phyloP scores from a whole-genome alignment of 441 rosid species.

The Melastoma candidum region DNA sequence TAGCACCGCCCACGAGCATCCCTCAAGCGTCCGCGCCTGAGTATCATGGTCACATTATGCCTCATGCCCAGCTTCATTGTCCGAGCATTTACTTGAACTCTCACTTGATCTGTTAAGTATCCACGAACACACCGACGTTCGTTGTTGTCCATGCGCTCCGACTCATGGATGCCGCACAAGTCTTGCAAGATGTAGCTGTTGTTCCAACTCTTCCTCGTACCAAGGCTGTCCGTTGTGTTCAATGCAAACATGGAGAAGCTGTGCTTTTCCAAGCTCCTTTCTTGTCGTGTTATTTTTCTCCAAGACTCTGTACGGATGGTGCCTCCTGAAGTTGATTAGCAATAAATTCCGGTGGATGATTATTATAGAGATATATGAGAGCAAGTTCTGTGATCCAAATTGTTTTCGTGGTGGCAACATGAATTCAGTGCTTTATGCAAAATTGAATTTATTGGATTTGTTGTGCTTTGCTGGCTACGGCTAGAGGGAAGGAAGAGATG shows the following conservation, averaged over 20 bases:
- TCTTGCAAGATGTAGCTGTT: conserved; percentile 83
- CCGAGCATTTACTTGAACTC: no score
- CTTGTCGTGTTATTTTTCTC: background rate
- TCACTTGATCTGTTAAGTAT: no score
- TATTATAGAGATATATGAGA: no score
- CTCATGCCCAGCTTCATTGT: no score
- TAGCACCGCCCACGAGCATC: no score
- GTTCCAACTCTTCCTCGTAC: conserved; percentile 98
- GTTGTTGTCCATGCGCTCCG: no score
- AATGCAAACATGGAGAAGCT: conserved; percentile 76
- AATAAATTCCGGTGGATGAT: no score
- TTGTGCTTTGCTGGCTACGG: conserved; percentile 51
- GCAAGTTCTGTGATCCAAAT: no score
- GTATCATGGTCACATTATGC: no score
- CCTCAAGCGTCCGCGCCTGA: no score
- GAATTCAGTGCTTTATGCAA: background rate
- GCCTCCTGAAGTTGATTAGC: no score
- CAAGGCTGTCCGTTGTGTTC: conserved; percentile 58
- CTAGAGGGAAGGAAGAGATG: conserved; percentile 93
- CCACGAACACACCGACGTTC: no score
- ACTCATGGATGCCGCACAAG: conserved; percentile 33
- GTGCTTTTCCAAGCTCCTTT: conserved; percentile 82
- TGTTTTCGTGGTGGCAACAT: background rate
- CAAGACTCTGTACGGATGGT: background rate
- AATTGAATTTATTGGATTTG: background rate